A percentile compares a stretch with the other conserved stretches of the same genome.
Evolutionary conservation across 495 filamentous ascomycete genomes (phyloP).

Genomic region (Neurospora hispaniola): DNA sequence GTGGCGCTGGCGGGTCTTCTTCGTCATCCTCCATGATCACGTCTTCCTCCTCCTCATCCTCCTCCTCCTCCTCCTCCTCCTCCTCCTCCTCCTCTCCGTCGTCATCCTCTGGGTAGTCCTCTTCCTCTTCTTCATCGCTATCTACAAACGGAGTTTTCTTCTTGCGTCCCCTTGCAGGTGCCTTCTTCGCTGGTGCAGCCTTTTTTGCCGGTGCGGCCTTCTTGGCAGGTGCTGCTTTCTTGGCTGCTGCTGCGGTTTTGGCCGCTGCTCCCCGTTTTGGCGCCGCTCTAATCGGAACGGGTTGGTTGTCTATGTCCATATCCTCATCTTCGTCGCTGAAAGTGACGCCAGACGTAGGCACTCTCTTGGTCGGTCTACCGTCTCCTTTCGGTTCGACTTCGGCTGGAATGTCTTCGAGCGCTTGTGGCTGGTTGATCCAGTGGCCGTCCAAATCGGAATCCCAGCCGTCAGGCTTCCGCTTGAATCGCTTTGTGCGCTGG

Average conservation of each 20-base stretch:
- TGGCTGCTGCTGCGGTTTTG: constrained; percentile 29
- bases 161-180: constrained; percentile 30
- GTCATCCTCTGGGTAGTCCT: constrained; percentile 53
- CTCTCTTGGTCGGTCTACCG: constrained; percentile 14
- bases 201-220: constrained; percentile 31
- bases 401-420: constrained; percentile 40
- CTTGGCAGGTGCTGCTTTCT: constrained; percentile 33
- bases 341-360: constrained; percentile 5
- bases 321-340: constrained; percentile 27
- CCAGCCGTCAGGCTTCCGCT: constrained; percentile 74
- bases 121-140: constrained; percentile 52
- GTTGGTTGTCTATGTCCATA: constrained; percentile 24
- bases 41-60: constrained; percentile 52
- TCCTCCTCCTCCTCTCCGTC: constrained; percentile 52
- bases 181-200: constrained; percentile 23
- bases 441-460: constrained; percentile 74
- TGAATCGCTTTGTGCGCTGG: constrained; percentile 42
- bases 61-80: constrained; percentile 52
- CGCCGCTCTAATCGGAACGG: constrained; percentile 17
- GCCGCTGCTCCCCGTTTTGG: constrained; percentile 26
- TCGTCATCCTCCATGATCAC: constrained; percentile 55
- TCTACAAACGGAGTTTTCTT: constrained; percentile 45
- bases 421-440: constrained; percentile 73
- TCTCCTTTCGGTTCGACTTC: constrained; percentile 30
- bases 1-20: constrained; percentile 32